phyloP scores from a whole-genome alignment of 2,329 filamentous ascomycete species.

The Hypoxylon sp. region DNA sequence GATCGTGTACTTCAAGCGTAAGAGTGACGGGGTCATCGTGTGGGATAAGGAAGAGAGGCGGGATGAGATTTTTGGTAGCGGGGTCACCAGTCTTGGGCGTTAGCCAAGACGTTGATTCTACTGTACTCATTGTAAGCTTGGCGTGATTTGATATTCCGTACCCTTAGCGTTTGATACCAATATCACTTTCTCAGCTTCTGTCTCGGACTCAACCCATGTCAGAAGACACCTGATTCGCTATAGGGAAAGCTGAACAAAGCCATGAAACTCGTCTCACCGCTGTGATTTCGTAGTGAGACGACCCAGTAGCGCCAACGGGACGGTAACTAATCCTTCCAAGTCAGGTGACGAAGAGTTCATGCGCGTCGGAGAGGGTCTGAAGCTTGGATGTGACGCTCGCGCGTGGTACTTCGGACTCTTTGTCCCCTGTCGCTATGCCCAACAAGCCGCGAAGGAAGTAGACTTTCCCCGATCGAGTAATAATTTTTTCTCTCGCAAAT shows the following conservation, averaged over 20 bases:
- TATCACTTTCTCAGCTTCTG: slow-evolving; percentile 3
- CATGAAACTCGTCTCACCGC: slow-evolving; percentile 15
- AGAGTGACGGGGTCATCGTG: slow-evolving; percentile 65
- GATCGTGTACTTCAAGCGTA: slow-evolving; percentile 72
- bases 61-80: slow-evolving; percentile 71
- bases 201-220: background rate
- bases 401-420: slow-evolving; percentile 13
- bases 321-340: slow-evolving; percentile 23
- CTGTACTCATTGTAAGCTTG: slow-evolving; percentile 1
- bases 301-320: slow-evolving; percentile 12
- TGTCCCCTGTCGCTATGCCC: slow-evolving; percentile 27
- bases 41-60: slow-evolving; percentile 70
- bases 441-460: background rate
- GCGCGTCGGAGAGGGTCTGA: slow-evolving; percentile 21
- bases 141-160: background rate
- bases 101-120: slow-evolving; percentile 9
- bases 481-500: slow-evolving; percentile 25
- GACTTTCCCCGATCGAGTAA: slow-evolving; percentile 39
- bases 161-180: slow-evolving; percentile 4
- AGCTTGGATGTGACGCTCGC: slow-evolving; percentile 30
- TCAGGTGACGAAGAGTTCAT: slow-evolving; percentile 43
- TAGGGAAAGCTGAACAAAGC: background rate
- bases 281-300: slow-evolving; percentile 9
- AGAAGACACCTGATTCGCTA: background rate
- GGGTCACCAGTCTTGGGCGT: slow-evolving; percentile 51